Conservation (phyloP, 345 rosid genomes). For the Camelina hispida region DNA sequence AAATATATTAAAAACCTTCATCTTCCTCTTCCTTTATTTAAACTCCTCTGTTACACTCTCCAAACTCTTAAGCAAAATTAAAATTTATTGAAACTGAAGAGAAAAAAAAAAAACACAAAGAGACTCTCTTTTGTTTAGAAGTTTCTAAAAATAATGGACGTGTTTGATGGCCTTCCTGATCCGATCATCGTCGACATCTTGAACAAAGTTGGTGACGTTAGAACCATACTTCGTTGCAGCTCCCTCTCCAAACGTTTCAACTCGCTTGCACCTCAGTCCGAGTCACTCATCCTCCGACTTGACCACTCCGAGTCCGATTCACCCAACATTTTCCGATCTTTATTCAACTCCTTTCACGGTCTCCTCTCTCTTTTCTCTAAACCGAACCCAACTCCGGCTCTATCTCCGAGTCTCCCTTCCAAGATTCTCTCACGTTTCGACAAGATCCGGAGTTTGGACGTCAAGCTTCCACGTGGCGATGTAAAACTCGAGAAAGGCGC, state of each 20-base stretch:
- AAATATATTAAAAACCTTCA: too few species aligned
- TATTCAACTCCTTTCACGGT: conserved; percentile 26
- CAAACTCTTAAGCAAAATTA: conserved; percentile 25
- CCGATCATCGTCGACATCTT: conserved; percentile 39
- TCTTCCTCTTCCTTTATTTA: conserved; percentile 14
- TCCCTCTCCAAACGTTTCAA: conserved; percentile 41
- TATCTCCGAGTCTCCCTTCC: conserved; percentile 30
- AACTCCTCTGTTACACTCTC: conserved; percentile 23
- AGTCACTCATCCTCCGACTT: conserved; percentile 39
- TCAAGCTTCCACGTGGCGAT: conserved; percentile 33
- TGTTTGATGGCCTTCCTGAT: conserved; percentile 43
- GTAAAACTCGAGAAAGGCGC: conserved; percentile 33
- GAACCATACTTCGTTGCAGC: conserved; percentile 39
- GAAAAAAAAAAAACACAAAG: not conserved
- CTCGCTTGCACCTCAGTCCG: conserved; percentile 41
- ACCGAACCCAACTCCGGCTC: not conserved
- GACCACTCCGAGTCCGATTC: conserved; percentile 18
- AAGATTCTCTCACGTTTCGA: conserved; percentile 39
- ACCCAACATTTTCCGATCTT: conserved; percentile 21
- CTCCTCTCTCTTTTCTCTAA: conserved; percentile 35
- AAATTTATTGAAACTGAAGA: not conserved
- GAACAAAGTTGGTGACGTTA: conserved; percentile 46
- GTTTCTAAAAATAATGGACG: conserved; percentile 28
- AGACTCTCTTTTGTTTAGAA: not conserved
- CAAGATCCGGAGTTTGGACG: conserved; percentile 8